Evolutionary conservation across 345 rosid species (phyloP), one percentile per base, ranked within the genome.

Genomic region (Kernera saxatilis): DNA sequence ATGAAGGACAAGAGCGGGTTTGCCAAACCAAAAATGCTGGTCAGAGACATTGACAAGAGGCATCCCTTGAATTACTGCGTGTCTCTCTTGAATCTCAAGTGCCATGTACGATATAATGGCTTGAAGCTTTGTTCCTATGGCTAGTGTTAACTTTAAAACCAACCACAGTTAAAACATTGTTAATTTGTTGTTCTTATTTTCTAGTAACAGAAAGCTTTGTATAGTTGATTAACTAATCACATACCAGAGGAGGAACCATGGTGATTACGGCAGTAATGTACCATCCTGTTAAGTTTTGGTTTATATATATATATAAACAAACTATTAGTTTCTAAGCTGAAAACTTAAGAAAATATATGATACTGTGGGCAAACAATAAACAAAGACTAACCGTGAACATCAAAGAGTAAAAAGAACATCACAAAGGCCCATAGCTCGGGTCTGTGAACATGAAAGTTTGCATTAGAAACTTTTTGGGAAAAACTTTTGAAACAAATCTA

Each of bases 61-160:
- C 82, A 90, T 86, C 74, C 98, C 98, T 82, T 92, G 98, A 29
- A 90, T 82, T 5, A 90, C 88, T 1, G 91, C 88, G 19, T 92
- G 91, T 69, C 86, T 89, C 73, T 92, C 88, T 64, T 79, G 81
- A 70, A 92, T 92, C 76, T 92, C 98, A 9, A 92, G 4, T n/a
- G 98, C 96, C 98, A 92, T 90, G 63, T 74, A 67, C 37, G 93
- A 64, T 82, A 90, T 87, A 57, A 90, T 84, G 3, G 86, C 85
- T 78, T 90, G 98, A 64, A 90, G 92, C 73, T 92, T 92, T 48
- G 96, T 85, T 75, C 96, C 96, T 12, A 90, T 89, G n/a, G 96
- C 81, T 62, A 88, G 74, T 44, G 85, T 82, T 41, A 89, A 80
- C 96, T 92, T 82, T 62, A 67, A 77, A 26, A 39, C 45, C 35